A percentile compares a stretch with the other conserved stretches of the same genome.
phyloP scores from a whole-genome alignment of 306 rosid genomes.

The Alnus rubra region DNA sequence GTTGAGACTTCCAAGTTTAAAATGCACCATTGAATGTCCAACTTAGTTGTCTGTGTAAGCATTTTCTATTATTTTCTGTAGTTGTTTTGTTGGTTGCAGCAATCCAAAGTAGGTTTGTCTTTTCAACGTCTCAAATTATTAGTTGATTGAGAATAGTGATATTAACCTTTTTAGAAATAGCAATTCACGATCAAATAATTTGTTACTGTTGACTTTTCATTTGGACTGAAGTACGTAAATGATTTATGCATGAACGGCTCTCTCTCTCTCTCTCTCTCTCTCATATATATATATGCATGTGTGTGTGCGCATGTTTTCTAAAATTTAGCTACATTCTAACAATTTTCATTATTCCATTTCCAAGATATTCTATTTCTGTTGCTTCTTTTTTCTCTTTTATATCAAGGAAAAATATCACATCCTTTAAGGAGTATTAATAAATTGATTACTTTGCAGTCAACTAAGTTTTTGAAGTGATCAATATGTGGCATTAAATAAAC shows the following conservation, averaged over 20 bases:
- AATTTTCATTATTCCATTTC: slow-evolving; percentile 13
- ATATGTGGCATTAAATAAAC: not conserved
- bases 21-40: not conserved
- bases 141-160: not conserved
- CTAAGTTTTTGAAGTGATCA: slow-evolving; percentile 7
- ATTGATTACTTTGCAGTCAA: slow-evolving; percentile 12
- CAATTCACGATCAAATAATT: not conserved
- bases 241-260: slow-evolving; percentile 5
- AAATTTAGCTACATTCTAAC: slow-evolving; percentile 12
- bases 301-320: not conserved
- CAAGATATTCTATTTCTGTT: not conserved
- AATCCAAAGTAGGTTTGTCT: not conserved
- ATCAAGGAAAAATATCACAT: not conserved
- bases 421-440: slow-evolving; percentile 3
- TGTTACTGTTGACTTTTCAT: not conserved
- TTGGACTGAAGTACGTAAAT: not conserved
- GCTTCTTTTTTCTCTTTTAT: not conserved
- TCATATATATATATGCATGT: too few relatives aligned
- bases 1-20: slow-evolving; percentile 2
- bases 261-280: slow-evolving; percentile 8
- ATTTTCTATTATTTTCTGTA: slow-evolving; percentile 1
- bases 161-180: slow-evolving; percentile 1
- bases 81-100: not conserved
- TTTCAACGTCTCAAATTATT: slow-evolving; percentile 2
- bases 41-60: slow-evolving; percentile 2